Base-by-base conservation (phyloP, 257 asterid genomes). In the Mitragyna speciosa region DNA sequence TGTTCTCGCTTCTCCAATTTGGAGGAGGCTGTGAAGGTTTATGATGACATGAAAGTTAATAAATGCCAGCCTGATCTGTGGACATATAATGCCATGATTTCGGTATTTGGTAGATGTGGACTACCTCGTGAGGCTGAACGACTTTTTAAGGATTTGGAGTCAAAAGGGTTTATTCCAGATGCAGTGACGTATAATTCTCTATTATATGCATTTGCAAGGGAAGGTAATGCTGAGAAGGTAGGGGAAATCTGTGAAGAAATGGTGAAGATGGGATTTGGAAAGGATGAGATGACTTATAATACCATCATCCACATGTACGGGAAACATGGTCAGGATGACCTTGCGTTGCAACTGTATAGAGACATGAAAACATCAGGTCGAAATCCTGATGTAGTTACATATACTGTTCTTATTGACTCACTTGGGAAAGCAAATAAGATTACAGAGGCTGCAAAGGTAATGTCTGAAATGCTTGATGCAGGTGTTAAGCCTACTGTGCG, bases 21-120 rank as follows among this genome's bases (percentile, higher is more conserved):
- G 80, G 92, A 91, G 80, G 97, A 92, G 86, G 99, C 98, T 79
- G 86, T 87, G 64, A 91, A 89, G 82, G 90, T 95, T 71, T 95
- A 87, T 54, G 78, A 81, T 70, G 98, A 95, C 79, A 91, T 95
- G 99, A 88, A 95, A 82, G 83, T 39, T 31, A 80, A 87, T 76
- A 83, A 82, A 83, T 95, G 99, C 73, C 97, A 91, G 71, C 97
- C 98, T n/a, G 99, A 95, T 87, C 88, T 95, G 68, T 95, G 99
- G 99, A 95, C 99, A 10, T 92, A 94, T 48, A 95, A 95, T 84
- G 96, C 99, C 74, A 95, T 93, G 97, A 90, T 95, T 84, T 93
- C 99, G 0, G 97, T 93, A 70, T 95, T 84, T 76, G 98, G 93
- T 71, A 86, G 98, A 87, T 93, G 99, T 82, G 98, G 97, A 20